Conservation (phyloP, 2,329 filamentous ascomycete genomes). For the Dryadomyces sulphureus region DNA sequence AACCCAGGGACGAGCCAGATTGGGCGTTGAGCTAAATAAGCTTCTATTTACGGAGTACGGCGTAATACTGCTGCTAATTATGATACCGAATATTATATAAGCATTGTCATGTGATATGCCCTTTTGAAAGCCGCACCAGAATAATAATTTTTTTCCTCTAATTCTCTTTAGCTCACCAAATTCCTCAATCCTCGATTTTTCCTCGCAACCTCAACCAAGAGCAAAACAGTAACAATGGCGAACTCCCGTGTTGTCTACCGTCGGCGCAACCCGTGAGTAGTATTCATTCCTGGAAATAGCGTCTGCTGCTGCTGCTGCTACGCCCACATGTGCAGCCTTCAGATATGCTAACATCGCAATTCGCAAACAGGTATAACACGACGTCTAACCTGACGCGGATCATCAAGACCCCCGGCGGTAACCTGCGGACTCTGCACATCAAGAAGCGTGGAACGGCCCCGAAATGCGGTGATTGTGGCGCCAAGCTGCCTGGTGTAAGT, state of each 20-base stretch:
- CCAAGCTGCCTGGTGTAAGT: conserved; percentile 97
- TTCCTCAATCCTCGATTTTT: conserved; percentile 2
- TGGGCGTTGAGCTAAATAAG: conserved; percentile 26
- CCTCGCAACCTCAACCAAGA: conserved; percentile 13
- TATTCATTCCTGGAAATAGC: background rate
- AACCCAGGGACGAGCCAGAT: conserved; percentile 40
- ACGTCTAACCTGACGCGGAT: conserved; percentile 92
- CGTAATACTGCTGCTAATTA: background rate
- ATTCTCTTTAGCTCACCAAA: conserved; percentile 1
- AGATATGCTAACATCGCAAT: conserved; percentile 1
- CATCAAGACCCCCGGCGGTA: conserved; percentile 91
- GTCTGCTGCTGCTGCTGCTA: too few species aligned
- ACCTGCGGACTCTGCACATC: conserved; percentile 93
- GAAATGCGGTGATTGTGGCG: conserved; percentile 98
- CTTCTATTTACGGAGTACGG: background rate
- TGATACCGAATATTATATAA: background rate
- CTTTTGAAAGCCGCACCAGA: conserved; percentile 10
- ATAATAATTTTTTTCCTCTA: conserved; percentile 9
- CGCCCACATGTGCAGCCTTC: background rate
- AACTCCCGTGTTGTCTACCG: conserved; percentile 52
- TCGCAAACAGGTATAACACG: conserved; percentile 97
- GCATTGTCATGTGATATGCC: conserved; percentile 8
- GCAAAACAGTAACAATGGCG: conserved; percentile 38
- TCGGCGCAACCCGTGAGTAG: conserved; percentile 65
- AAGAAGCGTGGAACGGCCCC: conserved; percentile 98